These are phyloP conservation scores for Mycena floridula DNA, from an alignment of 768 basidiomycete species.

Conservation along the genomic window DNA sequence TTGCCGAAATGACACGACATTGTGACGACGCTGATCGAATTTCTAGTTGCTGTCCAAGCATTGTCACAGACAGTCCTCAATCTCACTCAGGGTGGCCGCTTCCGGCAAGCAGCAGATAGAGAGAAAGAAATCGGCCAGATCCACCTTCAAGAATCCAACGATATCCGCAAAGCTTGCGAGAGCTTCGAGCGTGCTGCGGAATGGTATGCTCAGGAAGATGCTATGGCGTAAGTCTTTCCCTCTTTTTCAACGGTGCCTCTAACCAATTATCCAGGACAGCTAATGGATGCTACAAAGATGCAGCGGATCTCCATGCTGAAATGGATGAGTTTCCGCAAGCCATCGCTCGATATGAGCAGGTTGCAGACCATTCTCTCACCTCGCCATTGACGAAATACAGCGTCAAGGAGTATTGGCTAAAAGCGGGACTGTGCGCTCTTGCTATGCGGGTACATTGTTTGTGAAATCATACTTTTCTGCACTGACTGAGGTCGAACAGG, in stretches of 20 bases:
- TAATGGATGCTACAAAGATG: conserved; percentile 93
- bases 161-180: conserved; percentile 83
- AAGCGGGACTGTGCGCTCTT: conserved; percentile 79
- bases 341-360: conserved; percentile 84
- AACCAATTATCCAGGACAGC: conserved; percentile 62
- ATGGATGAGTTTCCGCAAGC: conserved; percentile 81
- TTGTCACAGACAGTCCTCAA: conserved; percentile 79
- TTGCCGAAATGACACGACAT: neutral
- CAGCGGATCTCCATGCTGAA: conserved; percentile 91
- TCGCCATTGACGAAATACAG: conserved; percentile 94
- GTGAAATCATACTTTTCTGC: neutral
- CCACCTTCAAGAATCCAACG: conserved; percentile 75
- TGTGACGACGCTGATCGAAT: conserved; percentile 8
- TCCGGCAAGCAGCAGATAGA: conserved; percentile 95
- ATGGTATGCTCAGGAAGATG: conserved; percentile 98
- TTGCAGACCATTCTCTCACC: conserved; percentile 75
- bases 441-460: conserved; percentile 80
- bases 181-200: conserved; percentile 90
- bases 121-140: conserved; percentile 97
- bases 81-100: conserved; percentile 79
- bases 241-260: conserved; percentile 1
- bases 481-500: conserved; percentile 40
- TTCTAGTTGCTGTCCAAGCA: conserved; percentile 81
- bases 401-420: conserved; percentile 97
- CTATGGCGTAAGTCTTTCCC: conserved; percentile 68